Conservation (phyloP, 495 filamentous ascomycete species). For the Chaetomium tenue region DNA sequence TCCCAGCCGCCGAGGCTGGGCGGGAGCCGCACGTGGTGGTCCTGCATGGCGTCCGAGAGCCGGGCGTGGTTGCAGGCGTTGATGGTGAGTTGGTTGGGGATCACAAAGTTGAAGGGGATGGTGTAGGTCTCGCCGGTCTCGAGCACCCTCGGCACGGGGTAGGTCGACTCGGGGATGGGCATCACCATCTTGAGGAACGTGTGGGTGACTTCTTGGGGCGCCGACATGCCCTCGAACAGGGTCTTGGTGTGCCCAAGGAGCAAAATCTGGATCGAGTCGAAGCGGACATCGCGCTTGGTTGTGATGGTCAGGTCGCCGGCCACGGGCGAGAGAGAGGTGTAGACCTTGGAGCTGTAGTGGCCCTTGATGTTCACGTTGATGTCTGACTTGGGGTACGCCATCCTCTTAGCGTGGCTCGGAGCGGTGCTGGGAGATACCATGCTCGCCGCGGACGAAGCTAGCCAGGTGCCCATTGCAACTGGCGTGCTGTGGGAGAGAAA, state of each 20-base stretch:
- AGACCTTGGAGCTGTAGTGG: constrained; percentile 49
- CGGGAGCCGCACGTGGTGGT: constrained; percentile 74
- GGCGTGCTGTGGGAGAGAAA: background rate
- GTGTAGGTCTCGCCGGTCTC: constrained; percentile 64
- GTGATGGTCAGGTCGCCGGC: constrained; percentile 55
- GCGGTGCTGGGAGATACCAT: constrained; percentile 16
- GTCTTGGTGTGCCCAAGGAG: constrained; percentile 65
- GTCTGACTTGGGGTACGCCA: constrained; percentile 34
- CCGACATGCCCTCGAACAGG: constrained; percentile 42
- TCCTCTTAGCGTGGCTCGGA: constrained; percentile 6
- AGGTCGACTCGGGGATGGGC: constrained; percentile 66
- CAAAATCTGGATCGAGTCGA: constrained; percentile 77
- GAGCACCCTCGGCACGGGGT: constrained; percentile 68
- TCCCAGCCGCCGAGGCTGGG: constrained; percentile 74
- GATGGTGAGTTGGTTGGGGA: constrained; percentile 69
- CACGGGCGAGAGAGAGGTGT: constrained; percentile 49
- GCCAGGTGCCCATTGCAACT: background rate
- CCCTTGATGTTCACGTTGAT: constrained; percentile 48
- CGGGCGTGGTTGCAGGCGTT: constrained; percentile 50
- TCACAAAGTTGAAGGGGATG: constrained; percentile 84
- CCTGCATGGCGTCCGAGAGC: constrained; percentile 57
- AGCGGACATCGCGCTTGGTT: constrained; percentile 61
- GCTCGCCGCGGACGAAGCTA: constrained; percentile 10
- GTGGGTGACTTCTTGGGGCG: constrained; percentile 47
- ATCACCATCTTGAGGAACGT: constrained; percentile 79